Base-by-base conservation (phyloP, 2,329 filamentous ascomycete species). In the Phyllosticta citribraziliensis region DNA sequence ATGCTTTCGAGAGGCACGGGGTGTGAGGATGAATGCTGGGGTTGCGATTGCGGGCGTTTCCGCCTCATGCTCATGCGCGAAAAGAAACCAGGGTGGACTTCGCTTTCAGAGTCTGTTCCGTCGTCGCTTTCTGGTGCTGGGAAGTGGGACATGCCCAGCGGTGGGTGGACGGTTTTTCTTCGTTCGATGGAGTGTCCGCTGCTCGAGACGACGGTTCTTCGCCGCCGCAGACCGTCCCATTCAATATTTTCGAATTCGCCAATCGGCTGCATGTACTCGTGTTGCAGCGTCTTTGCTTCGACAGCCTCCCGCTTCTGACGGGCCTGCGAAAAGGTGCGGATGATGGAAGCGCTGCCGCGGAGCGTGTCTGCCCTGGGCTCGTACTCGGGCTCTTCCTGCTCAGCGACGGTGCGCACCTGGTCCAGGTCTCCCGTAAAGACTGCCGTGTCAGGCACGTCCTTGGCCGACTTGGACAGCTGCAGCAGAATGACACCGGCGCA, bases 361-460 rank as follows among this genome's bases (percentile, higher is more conserved):
- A 99, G 95, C 10, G 94, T 91, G 73, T 99, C 94, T 14, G 94
- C 94, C 71, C 96, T 95, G 58, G 94, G 94, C 69, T 99, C 94
- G 14, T 88, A 88, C 74, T 99, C 94, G n/a, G 92, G 88, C 72
- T 97, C 91, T 72, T 96, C 91, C 70, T 96, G 91, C 69, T 97
- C 90, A 55, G 90, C 93, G 64, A 97, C 94, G 30, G 93, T 96
- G 33, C 94, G 89, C 59, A 97, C 89, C 79, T 99, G 93, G 69
- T 97, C 89, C 57, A 99, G 82, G 70, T 97, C 91, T 53, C 93
- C 94, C 60, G 86, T 86, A 79, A 99, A 96, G 50, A 99, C 86
- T 33, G 92, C 91, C 0, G 91, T 82, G 71, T 97, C 94, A 6
- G 94, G 94, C 0, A 99, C 93, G 70, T 99, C 93, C 72, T 97